These are phyloP conservation scores for Triticum urartu DNA, from an alignment of 176 grass and related monocot species.

Conservation along the genomic window DNA sequence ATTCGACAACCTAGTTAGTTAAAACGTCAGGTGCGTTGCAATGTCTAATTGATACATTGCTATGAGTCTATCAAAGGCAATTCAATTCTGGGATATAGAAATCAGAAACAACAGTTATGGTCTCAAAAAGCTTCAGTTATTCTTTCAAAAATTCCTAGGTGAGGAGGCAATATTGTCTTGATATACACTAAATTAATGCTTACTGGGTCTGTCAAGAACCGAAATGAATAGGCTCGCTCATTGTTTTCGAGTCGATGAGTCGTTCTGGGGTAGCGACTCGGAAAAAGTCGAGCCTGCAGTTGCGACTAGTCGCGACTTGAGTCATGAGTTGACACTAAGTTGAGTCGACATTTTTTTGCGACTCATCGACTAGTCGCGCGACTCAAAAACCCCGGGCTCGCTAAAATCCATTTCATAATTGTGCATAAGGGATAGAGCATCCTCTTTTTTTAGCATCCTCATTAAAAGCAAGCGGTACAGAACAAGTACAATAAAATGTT, in stretches of 20 bases:
- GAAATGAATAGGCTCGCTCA: not conserved
- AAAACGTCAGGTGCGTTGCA: not conserved
- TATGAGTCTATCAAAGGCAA: not conserved
- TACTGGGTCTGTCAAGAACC: not conserved
- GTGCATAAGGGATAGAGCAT: not conserved
- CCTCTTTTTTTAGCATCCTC: not conserved
- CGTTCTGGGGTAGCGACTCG: no score
- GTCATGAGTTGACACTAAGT: no score
- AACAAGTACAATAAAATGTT: not conserved
- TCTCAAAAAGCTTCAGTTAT: not conserved
- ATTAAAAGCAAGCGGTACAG: no score
- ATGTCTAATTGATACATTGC: not conserved
- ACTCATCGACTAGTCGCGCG: no score
- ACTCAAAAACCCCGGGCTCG: not conserved
- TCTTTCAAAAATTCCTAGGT: not conserved
- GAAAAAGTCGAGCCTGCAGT: no score
- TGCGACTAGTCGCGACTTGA: no score
- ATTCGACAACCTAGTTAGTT: not conserved
- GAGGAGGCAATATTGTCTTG: not conserved
- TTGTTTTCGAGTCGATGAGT: no score
- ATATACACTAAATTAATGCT: not conserved
- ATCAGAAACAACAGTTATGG: not conserved
- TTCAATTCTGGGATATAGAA: conserved; percentile 3
- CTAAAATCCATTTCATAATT: not conserved
- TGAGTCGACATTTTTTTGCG: no score